phyloP scores from a whole-genome alignment of 2,329 filamentous ascomycete genomes.

The Didymella exigua region DNA sequence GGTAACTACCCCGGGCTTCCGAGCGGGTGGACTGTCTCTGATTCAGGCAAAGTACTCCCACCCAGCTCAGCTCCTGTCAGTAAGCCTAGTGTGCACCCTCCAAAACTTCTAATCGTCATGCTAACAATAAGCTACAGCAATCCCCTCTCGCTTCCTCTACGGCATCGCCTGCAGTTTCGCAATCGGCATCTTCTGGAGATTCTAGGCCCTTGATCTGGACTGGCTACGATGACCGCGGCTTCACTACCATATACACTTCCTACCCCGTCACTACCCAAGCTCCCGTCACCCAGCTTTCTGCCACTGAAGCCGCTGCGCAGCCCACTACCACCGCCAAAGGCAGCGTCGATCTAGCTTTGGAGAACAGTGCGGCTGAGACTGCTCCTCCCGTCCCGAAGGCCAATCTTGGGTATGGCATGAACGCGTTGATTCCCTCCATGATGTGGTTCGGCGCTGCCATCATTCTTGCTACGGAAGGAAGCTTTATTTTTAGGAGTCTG shows the following conservation, averaged over 20 bases:
- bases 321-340: constrained; percentile 5
- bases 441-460: not conserved
- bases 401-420: not conserved
- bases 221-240: constrained; percentile 56
- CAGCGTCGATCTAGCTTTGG: not conserved
- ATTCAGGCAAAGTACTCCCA: constrained; percentile 79
- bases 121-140: constrained; percentile 48
- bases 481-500: not conserved
- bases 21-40: constrained; percentile 79
- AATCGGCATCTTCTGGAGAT: constrained; percentile 36
- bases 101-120: constrained; percentile 2
- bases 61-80: constrained; percentile 70
- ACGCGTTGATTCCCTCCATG: not conserved
- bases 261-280: constrained; percentile 22
- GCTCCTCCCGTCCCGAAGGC: constrained; percentile 12
- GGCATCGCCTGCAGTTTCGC: constrained; percentile 54
- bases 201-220: constrained; percentile 50
- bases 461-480: not conserved
- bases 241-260: constrained; percentile 54
- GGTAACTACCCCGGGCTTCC: constrained; percentile 67
- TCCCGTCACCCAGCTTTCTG: constrained; percentile 6
- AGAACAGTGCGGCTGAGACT: constrained; percentile 20
- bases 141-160: constrained; percentile 60
- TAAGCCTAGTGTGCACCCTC: constrained; percentile 54
- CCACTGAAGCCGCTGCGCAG: constrained; percentile 4